A percentile compares a stretch with the other conserved stretches of the same genome.
These are phyloP conservation scores for Pyricularia pennisetigena DNA, from an alignment of 2,329 filamentous ascomycete genomes.

Conservation along the genomic window DNA sequence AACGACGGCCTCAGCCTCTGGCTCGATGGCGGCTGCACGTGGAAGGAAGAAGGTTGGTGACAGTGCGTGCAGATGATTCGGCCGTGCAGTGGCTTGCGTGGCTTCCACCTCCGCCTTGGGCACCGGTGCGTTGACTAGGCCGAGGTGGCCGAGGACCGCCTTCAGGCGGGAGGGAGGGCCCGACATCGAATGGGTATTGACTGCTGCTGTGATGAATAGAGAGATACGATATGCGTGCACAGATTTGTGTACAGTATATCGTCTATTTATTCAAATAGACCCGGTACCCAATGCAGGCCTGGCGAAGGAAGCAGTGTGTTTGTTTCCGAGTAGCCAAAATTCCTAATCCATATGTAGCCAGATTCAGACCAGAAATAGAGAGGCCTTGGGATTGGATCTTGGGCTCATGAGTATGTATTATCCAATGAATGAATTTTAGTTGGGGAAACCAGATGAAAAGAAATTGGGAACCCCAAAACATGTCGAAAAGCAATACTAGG, in stretches of 20 bases:
- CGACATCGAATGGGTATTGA: constrained; percentile 45
- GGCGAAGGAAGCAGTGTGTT: not conserved
- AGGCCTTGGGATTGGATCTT: not conserved
- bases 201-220: not conserved
- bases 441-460: not conserved
- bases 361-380: not conserved
- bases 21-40: constrained; percentile 80
- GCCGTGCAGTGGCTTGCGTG: constrained; percentile 22
- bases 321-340: not conserved
- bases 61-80: constrained; percentile 62
- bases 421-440: not conserved
- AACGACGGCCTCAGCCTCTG: constrained; percentile 73
- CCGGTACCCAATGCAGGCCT: not conserved
- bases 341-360: not conserved
- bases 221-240: not conserved
- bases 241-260: not conserved
- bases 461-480: not conserved
- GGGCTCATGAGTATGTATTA: not conserved
- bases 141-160: constrained; percentile 43
- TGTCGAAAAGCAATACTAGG: not conserved
- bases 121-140: constrained; percentile 16
- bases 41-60: constrained; percentile 78
- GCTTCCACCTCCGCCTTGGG: not conserved
- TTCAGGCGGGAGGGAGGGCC: constrained; percentile 50
- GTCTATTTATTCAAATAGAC: not conserved